phyloP scores from a whole-genome alignment of 192 early-diverging fungal species.

The Backusella tuberculispora region DNA sequence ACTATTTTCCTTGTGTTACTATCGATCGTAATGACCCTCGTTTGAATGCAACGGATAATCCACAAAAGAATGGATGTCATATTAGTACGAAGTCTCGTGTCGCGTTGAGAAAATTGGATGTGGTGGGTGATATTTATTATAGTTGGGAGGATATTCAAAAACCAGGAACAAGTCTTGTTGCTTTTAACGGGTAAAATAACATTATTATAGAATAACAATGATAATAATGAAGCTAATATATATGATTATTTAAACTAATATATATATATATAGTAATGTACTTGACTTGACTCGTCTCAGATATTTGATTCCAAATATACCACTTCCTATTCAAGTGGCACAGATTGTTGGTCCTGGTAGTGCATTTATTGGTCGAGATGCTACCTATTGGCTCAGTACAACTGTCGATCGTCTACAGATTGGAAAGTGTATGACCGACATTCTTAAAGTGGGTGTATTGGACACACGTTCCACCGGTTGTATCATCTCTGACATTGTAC shows the following conservation, averaged over 20 bases:
- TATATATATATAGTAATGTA: constrained; percentile 49
- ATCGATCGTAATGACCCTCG: constrained; percentile 45
- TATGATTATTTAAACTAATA: constrained; percentile 4
- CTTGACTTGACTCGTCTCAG: constrained; percentile 69
- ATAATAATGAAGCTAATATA: neutral
- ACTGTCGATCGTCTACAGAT: constrained; percentile 54
- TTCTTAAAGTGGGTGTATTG: constrained; percentile 79
- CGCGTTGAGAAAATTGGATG: constrained; percentile 49
- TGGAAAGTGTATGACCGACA: constrained; percentile 76
- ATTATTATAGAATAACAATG: too few relatives aligned
- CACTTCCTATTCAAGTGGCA: constrained; percentile 42
- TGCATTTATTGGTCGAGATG: constrained; percentile 58
- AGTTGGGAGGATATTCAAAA: constrained; percentile 67
- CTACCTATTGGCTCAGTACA: constrained; percentile 49
- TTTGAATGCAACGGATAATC: constrained; percentile 57
- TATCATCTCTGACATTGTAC: constrained; percentile 76
- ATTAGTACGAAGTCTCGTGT: constrained; percentile 45
- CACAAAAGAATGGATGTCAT: constrained; percentile 65
- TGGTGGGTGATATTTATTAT: constrained; percentile 67
- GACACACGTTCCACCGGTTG: constrained; percentile 82
- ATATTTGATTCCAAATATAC: constrained; percentile 62
- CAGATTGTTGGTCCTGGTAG: constrained; percentile 46
- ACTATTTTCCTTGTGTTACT: constrained; percentile 76
- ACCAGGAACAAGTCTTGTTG: constrained; percentile 58
- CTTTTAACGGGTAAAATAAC: constrained; percentile 78